Evolutionary conservation across 129 eudicot species (phyloP).

Genomic region (Escallonia herrerae): DNA sequence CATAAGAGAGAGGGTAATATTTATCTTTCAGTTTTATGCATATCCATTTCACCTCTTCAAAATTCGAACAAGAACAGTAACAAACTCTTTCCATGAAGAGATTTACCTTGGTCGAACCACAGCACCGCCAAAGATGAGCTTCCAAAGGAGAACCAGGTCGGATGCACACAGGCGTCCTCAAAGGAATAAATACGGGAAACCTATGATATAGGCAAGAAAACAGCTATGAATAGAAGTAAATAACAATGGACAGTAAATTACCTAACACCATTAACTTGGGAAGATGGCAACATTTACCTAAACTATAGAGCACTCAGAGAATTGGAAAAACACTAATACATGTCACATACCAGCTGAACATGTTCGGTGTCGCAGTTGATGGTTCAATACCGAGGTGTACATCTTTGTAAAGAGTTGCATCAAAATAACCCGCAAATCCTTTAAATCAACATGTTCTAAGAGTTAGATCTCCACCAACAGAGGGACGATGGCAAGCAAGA

Average conservation of each 20-base stretch:
- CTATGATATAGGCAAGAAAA: constrained; percentile 20
- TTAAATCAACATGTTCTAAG: constrained; percentile 1
- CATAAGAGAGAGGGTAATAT: background rate
- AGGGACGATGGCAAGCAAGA: background rate
- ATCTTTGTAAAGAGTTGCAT: constrained; percentile 88
- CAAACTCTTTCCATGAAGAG: background rate
- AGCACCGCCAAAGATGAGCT: constrained; percentile 88
- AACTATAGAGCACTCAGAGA: background rate
- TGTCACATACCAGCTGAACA: constrained; percentile 84
- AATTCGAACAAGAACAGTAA: background rate
- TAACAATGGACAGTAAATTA: no score
- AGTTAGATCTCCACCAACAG: background rate
- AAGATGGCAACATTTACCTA: background rate
- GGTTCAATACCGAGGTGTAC: constrained; percentile 98
- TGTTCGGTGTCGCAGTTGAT: constrained; percentile 87
- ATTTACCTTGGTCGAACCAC: constrained; percentile 85
- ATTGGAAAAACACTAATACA: background rate
- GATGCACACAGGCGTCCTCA: constrained; percentile 70
- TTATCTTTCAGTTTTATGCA: no score
- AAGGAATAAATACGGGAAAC: constrained; percentile 92
- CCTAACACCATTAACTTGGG: background rate
- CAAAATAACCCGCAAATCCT: constrained; percentile 99
- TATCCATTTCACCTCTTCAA: background rate
- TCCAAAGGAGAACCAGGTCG: constrained; percentile 56
- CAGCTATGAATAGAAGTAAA: no score